Evolutionary conservation across 257 asterid species (phyloP).

Genomic region (Nyctanthes arbortristis): DNA sequence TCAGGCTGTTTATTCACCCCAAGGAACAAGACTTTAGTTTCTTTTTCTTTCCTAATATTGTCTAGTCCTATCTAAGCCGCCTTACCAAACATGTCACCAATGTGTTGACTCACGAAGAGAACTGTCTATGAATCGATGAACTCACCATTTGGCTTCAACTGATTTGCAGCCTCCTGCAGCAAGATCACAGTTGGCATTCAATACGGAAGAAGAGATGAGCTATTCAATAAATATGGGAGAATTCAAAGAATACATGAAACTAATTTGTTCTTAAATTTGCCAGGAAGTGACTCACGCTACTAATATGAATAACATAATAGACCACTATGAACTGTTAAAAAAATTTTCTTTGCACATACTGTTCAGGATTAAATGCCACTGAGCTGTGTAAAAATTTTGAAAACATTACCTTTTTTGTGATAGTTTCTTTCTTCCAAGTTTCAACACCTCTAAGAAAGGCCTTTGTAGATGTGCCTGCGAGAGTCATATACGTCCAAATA

Average conservation of each 20-base stretch:
- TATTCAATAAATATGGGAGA: background rate
- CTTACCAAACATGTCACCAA: background rate
- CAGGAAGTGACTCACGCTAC: background rate
- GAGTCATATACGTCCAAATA: slow-evolving; percentile 20
- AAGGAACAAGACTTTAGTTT: background rate
- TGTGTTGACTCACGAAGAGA: slow-evolving; percentile 8
- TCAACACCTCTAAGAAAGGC: slow-evolving; percentile 87
- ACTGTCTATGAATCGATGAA: slow-evolving; percentile 20
- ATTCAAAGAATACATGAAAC: background rate
- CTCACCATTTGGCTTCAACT: slow-evolving; percentile 55
- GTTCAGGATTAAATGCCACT: too few species aligned
- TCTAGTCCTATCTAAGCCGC: background rate
- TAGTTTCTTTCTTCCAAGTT: slow-evolving; percentile 90
- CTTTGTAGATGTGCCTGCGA: slow-evolving; percentile 78
- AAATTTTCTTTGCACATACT: background rate
- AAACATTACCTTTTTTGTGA: slow-evolving; percentile 61
- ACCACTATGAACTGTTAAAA: background rate
- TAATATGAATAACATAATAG: background rate
- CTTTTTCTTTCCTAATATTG: background rate
- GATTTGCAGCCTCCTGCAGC: slow-evolving; percentile 68
- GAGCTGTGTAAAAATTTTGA: slow-evolving; percentile 1
- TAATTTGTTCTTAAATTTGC: background rate
- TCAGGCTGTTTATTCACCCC: too few species aligned
- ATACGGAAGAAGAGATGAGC: background rate
- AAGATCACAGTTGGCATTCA: slow-evolving; percentile 20